phyloP scores from a whole-genome alignment of 345 rosid genomes.

The Populus alba region DNA sequence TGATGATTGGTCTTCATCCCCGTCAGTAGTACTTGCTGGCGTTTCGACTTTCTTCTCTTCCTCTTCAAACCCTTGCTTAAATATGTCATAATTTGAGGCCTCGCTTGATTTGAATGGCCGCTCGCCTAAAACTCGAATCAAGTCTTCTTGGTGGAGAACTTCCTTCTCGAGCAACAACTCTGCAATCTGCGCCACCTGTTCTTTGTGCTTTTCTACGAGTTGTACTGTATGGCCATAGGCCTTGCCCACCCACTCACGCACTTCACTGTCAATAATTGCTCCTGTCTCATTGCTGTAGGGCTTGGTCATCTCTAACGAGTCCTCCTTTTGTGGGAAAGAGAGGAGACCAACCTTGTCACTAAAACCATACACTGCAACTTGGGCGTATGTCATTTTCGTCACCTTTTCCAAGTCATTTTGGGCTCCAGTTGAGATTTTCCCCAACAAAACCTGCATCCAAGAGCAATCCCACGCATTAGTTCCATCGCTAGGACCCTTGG shows the following conservation, averaged over 20 bases:
- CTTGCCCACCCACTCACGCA: constrained; percentile 79
- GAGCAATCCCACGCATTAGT: neutral
- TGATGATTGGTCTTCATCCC: constrained; percentile 49
- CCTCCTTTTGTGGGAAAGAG: constrained; percentile 83
- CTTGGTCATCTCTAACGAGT: constrained; percentile 66
- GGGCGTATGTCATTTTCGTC: constrained; percentile 93
- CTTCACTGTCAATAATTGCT: constrained; percentile 74
- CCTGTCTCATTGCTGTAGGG: constrained; percentile 96
- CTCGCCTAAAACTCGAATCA: constrained; percentile 62
- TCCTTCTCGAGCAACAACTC: constrained; percentile 84
- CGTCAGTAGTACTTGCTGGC: constrained; percentile 15
- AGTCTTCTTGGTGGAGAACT: constrained; percentile 80
- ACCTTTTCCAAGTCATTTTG: constrained; percentile 94
- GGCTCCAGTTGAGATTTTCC: constrained; percentile 93
- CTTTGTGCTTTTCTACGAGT: constrained; percentile 70
- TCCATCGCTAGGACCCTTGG: neutral
- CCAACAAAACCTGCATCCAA: constrained; percentile 58
- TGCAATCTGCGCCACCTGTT: constrained; percentile 69
- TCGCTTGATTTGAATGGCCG: constrained; percentile 73
- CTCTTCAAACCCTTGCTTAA: constrained; percentile 65
- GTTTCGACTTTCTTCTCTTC: constrained; percentile 27
- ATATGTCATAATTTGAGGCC: constrained; percentile 68
- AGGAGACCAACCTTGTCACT: constrained; percentile 98
- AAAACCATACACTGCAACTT: constrained; percentile 92
- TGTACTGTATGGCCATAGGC: constrained; percentile 63